Evolutionary conservation across 495 filamentous ascomycete species (phyloP), one percentile per base, ranked within the genome.

Genomic region (Lophium mytilinum): DNA sequence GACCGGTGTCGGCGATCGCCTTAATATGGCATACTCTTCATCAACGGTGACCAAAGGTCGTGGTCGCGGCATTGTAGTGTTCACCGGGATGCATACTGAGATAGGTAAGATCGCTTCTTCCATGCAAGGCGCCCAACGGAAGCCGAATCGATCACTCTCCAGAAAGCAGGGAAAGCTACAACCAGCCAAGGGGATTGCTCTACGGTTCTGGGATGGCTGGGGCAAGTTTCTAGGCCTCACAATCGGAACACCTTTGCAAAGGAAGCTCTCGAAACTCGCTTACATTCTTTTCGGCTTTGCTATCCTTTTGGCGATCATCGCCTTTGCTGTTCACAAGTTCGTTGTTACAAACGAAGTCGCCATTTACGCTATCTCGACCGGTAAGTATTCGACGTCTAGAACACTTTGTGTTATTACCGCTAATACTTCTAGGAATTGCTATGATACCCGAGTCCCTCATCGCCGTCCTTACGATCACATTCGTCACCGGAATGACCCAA

Each of bases 21-120:
- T 80, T 57, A 88, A 87, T 64, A 80, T 88, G 67, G 85, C 81
- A 4, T 88, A 85, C 57, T 79, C 81, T 8, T 85, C 84, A 40
- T 83, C 83, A 17, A 80, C 78, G 6, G 80, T 88, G 45, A 81
- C 77, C 37, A 86, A 85, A 68, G 84, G 85, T 35, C 83, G 84
- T 54, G 85, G 78, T 34, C 75, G 77, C 39, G 85, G 85, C 39
- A 79, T 88, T 56, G 83, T 85, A 35, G 76, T 81, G 24, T 76
- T 72, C 50, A 87, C 83, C n/a, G 88, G 86, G 9, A 92, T 92
- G 88, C 66, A 75, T 52, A 94, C 88, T 0, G 86, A 90, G 69
- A 86, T 94, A 45, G 88, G 88, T n/a, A 89, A 81, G 66, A 93
- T 93, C 66, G 88, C 88, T 9, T 78, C 75, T 50, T 78, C 78